Base-by-base conservation (phyloP, 768 basidiomycete species). In the Suillus clintonianus region DNA sequence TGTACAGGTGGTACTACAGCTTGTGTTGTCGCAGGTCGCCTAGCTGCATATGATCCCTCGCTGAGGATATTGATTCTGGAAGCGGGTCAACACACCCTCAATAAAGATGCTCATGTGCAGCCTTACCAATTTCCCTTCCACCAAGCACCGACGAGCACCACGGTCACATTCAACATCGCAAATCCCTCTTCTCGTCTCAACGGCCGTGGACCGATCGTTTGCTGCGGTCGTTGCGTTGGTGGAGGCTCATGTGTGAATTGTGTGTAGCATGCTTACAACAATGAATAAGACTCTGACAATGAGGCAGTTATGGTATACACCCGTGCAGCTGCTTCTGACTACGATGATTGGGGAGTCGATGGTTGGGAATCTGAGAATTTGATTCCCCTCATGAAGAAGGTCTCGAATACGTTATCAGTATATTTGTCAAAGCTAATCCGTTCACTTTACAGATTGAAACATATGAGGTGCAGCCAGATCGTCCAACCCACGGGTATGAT, bases 271-370 rank as follows among this genome's bases (percentile, higher is more conserved):
- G 42, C 37, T 22, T 63, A 57, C 32, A 50, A 9, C 27, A 61
- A 10, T 61, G 37, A 30, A 58, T 8, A 4, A 22, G 6, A 15
- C 51, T 37, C 36, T 60, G 64, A 7, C 36, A 56, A 10, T 59
- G 59, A 1, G 30, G 60, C 42, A 74, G 79, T 74, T 64, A 77
- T 79, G 69, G 83, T 86, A 80, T 89, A 88, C 68, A 85, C 81
- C 1, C 82, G 88, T 32, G 81, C 85, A 10, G 71, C 83, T 30
- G 70, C 86, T 3, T 88, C 86, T 0, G 88, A 89, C 68, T 88
- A 84, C 61, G 76, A 77, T 64, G 73, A 71, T 45, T 77, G 73
- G 76, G 69, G 66, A 64, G 60, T 6, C 24, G 10, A 59, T 7
- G 74, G 74, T 4, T 76, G 74, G 74, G 68, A 66, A 17, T 72